Evolutionary conservation across 2,329 filamentous ascomycete species (phyloP).

Genomic region (Venturia effusa): DNA sequence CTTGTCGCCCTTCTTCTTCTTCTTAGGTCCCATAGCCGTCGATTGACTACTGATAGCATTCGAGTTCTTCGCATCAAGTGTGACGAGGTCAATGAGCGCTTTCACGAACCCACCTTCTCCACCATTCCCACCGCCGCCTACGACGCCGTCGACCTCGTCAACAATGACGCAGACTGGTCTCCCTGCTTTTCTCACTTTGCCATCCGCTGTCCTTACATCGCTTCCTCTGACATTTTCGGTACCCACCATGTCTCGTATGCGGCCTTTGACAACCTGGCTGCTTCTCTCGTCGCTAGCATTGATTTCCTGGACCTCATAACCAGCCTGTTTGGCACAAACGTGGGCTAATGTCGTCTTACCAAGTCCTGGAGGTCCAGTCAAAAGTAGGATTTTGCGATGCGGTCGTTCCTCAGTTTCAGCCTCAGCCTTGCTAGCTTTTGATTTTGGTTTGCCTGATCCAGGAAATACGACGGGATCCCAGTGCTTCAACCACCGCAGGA

Average conservation of each 20-base stretch:
- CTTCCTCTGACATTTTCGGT: constrained; percentile 83
- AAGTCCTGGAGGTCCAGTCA: constrained; percentile 84
- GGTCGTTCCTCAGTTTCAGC: constrained; percentile 57
- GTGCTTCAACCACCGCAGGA: constrained; percentile 83
- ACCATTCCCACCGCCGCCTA: constrained; percentile 58
- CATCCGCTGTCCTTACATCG: constrained; percentile 41
- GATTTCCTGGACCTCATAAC: constrained; percentile 93
- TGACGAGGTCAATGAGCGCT: constrained; percentile 81
- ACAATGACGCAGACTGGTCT: constrained; percentile 88
- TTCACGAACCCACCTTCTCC: constrained; percentile 92
- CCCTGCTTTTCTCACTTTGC: constrained; percentile 58
- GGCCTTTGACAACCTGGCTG: constrained; percentile 75
- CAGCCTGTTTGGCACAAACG: constrained; percentile 88
- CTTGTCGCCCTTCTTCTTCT: constrained; percentile 69
- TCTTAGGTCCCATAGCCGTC: constrained; percentile 25
- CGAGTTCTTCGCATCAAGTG: constrained; percentile 74
- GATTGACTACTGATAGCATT: constrained; percentile 18
- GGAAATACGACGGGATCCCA: constrained; percentile 95
- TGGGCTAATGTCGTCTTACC: constrained; percentile 96
- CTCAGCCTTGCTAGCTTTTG: constrained; percentile 23
- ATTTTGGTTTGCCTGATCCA: constrained; percentile 51
- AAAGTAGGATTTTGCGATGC: constrained; percentile 77
- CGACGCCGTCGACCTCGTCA: constrained; percentile 93
- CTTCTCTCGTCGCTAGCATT: constrained; percentile 96
- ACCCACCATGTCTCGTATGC: constrained; percentile 82